A percentile compares a stretch with the other conserved stretches of the same genome.
Conservation (phyloP, 371 early-diverging fungal genomes). For the Batrachochytrium dendrobatidis region DNA sequence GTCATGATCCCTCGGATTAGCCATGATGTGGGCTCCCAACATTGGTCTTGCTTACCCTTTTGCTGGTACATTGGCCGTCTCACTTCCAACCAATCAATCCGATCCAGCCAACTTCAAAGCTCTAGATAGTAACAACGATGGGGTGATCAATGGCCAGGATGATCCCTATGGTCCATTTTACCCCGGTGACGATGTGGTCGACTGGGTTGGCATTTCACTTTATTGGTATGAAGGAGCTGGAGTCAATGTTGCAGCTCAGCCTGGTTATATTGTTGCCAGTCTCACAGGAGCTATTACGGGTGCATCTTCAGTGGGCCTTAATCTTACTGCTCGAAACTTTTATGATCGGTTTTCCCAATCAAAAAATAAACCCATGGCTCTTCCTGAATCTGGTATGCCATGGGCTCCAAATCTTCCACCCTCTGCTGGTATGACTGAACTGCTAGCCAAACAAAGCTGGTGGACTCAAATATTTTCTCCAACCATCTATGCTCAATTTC, state of each 20-base stretch:
- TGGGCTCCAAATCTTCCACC: neutral
- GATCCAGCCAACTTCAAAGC: slow-evolving; percentile 3
- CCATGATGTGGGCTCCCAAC: slow-evolving; percentile 41
- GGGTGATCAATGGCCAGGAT: slow-evolving; percentile 13
- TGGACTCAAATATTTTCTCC: slow-evolving; percentile 24
- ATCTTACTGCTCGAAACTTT: slow-evolving; percentile 13
- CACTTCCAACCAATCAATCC: neutral
- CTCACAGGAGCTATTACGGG: no score
- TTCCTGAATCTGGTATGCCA: slow-evolving; percentile 19
- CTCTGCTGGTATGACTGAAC: slow-evolving; percentile 11
- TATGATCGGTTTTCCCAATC: slow-evolving; percentile 16
- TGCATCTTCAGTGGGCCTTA: slow-evolving; percentile 7
- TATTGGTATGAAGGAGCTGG: slow-evolving; percentile 16
- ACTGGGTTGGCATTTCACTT: slow-evolving; percentile 39
- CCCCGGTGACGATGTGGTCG: slow-evolving; percentile 41
- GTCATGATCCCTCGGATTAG: slow-evolving; percentile 11
- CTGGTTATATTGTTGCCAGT: neutral
- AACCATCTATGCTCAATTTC: slow-evolving; percentile 15
- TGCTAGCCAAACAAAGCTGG: slow-evolving; percentile 32
- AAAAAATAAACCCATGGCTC: slow-evolving; percentile 16
- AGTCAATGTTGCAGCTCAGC: neutral
- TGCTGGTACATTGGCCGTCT: neutral
- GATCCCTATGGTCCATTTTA: slow-evolving; percentile 42
- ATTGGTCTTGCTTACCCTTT: slow-evolving; percentile 34
- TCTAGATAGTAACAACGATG: slow-evolving; percentile 35